Evolutionary conservation across 208 protist genomes (phyloP).

Genomic region (Balamuthia mandrillaris): DNA sequence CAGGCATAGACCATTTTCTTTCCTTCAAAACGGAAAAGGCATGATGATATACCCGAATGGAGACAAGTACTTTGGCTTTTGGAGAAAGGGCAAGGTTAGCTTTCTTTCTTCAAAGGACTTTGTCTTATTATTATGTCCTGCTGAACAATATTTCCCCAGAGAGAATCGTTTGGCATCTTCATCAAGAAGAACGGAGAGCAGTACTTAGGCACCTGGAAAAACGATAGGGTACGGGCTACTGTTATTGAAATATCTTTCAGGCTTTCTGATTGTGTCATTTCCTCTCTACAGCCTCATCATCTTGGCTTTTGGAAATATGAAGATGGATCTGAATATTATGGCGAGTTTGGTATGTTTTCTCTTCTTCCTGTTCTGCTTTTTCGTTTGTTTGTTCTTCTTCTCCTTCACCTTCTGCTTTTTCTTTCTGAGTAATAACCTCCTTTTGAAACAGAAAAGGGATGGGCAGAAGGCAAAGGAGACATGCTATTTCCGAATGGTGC

Average conservation of each 20-base stretch:
- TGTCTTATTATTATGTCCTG: neutral
- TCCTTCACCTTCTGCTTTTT: neutral
- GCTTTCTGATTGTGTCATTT: neutral
- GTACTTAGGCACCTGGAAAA: conserved; percentile 10
- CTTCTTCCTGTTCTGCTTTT: neutral
- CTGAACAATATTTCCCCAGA: neutral
- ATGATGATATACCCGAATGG: neutral
- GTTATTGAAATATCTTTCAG: neutral
- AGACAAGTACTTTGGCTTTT: conserved; percentile 11
- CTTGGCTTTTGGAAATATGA: neutral
- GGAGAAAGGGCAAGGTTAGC: conserved; percentile 24
- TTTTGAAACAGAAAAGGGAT: neutral
- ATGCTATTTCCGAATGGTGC: neutral
- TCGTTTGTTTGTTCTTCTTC: neutral
- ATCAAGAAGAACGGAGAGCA: neutral
- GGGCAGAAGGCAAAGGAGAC: neutral
- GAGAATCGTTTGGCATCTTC: conserved; percentile 9
- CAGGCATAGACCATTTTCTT: conserved; percentile 12
- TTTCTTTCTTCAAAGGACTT: neutral
- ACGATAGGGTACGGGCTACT: neutral
- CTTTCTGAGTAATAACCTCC: neutral
- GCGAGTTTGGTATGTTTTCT: neutral
- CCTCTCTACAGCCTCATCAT: neutral
- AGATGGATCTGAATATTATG: neutral
- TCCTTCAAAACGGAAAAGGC: conserved; percentile 12